A percentile compares a stretch with the other conserved stretches of the same genome.
These are phyloP conservation scores for Besnoitia besnoiti DNA, from an alignment of 169 alveolate species.

Conservation along the genomic window DNA sequence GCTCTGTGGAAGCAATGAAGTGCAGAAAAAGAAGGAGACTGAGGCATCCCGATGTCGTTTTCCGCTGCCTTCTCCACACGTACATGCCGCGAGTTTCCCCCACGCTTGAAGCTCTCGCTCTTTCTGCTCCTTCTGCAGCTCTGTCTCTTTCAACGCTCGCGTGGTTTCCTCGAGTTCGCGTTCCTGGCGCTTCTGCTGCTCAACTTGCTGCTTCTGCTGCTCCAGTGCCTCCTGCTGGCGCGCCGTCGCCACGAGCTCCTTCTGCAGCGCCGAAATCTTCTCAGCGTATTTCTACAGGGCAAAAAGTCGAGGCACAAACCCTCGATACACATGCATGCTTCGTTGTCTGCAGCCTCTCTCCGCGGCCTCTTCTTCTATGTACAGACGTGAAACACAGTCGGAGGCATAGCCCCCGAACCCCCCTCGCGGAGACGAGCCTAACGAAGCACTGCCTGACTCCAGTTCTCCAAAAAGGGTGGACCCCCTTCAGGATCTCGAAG, in stretches of 20 bases:
- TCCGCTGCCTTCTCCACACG: no score
- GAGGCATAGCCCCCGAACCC: no score
- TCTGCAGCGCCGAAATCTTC: neutral
- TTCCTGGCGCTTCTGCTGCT: constrained; percentile 16
- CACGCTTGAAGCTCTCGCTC: neutral
- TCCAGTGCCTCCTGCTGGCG: constrained; percentile 3
- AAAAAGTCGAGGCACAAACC: neutral
- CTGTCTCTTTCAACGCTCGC: neutral
- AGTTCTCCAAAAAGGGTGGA: no score
- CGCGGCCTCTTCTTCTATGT: no score
- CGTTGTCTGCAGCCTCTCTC: neutral
- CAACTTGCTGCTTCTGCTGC: constrained; percentile 20
- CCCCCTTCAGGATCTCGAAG: no score
- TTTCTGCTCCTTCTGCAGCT: neutral
- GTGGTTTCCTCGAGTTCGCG: constrained; percentile 6
- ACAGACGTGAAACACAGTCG: no score
- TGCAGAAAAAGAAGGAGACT: no score
- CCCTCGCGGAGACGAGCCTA: no score
- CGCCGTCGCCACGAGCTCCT: constrained; percentile 1
- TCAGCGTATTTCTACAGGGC: neutral
- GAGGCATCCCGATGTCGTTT: no score
- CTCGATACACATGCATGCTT: neutral
- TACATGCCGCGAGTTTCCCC: constrained; percentile 36
- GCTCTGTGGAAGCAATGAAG: no score
- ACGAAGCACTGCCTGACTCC: no score